A percentile compares a stretch with the other conserved stretches of the same genome.
Evolutionary conservation across 2,329 filamentous ascomycete species (phyloP).

Genomic region (Calonectria pteridis): DNA sequence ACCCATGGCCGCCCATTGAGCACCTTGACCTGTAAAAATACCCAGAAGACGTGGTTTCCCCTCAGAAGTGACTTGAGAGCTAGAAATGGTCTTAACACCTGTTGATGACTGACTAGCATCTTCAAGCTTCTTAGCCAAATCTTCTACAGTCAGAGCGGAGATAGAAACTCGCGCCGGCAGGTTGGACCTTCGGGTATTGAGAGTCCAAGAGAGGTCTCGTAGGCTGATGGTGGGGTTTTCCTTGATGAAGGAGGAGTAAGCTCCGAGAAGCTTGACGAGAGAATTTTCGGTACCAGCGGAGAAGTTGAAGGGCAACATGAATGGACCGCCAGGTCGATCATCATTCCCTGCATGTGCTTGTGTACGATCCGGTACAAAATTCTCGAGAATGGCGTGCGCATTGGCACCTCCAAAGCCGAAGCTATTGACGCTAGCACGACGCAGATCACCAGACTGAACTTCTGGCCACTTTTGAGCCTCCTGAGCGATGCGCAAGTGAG

Average conservation of each 20-base stretch:
- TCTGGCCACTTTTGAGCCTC: slow-evolving; percentile 38
- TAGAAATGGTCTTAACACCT: not conserved
- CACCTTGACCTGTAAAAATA: slow-evolving; percentile 52
- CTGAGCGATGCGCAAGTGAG: slow-evolving; percentile 36
- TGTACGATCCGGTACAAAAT: slow-evolving; percentile 1
- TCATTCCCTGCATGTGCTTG: not conserved
- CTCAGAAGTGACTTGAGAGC: not conserved
- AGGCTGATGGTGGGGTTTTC: not conserved
- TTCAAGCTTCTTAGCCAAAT: slow-evolving; percentile 36
- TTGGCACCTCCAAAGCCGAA: slow-evolving; percentile 59
- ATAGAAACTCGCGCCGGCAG: not conserved
- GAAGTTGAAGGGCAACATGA: slow-evolving; percentile 16
- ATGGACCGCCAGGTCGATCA: not conserved
- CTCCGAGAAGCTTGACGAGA: not conserved
- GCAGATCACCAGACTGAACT: not conserved
- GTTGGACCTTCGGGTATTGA: not conserved
- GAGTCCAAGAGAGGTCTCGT: not conserved
- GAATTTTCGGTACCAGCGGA: slow-evolving; percentile 17
- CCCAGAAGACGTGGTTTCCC: slow-evolving; percentile 34
- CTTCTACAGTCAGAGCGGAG: not conserved
- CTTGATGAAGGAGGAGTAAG: not conserved
- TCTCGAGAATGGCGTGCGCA: slow-evolving; percentile 53
- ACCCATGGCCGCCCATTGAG: slow-evolving; percentile 52
- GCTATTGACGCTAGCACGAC: slow-evolving; percentile 44
- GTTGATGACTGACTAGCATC: slow-evolving; percentile 25